These are phyloP conservation scores for Trichoderma sp. DNA, from an alignment of 2,329 filamentous ascomycete species.

Conservation along the genomic window DNA sequence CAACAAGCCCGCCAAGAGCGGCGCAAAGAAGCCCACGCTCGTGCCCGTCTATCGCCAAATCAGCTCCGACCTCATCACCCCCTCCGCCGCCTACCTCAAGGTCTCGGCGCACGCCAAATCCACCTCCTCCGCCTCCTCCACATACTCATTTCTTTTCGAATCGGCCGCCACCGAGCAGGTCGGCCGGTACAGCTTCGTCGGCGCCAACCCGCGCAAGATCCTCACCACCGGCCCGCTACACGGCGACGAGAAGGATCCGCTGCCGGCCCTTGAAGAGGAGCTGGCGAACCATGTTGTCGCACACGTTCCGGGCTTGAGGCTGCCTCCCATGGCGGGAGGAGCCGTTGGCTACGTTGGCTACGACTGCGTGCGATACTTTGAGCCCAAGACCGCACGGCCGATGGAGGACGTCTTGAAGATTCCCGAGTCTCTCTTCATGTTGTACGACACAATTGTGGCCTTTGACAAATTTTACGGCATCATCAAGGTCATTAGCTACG, in stretches of 20 bases:
- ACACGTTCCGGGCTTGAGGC: slow-evolving; percentile 73
- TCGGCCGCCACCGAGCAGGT: slow-evolving; percentile 92
- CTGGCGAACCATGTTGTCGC: slow-evolving; percentile 76
- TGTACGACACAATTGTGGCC: slow-evolving; percentile 90
- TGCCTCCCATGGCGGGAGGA: slow-evolving; percentile 86
- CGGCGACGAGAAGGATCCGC: slow-evolving; percentile 78
- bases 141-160: slow-evolving; percentile 92
- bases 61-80: slow-evolving; percentile 88
- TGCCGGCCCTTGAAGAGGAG: slow-evolving; percentile 79
- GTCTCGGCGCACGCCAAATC: slow-evolving; percentile 65
- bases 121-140: slow-evolving; percentile 48
- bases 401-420: slow-evolving; percentile 86
- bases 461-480: slow-evolving; percentile 94
- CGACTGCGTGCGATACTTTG: slow-evolving; percentile 96
- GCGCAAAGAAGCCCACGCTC: slow-evolving; percentile 58
- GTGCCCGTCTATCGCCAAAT: slow-evolving; percentile 82
- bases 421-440: slow-evolving; percentile 94
- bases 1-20: slow-evolving; percentile 34
- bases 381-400: slow-evolving; percentile 88
- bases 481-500: slow-evolving; percentile 90
- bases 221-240: slow-evolving; percentile 85
- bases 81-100: slow-evolving; percentile 93
- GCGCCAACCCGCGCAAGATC: slow-evolving; percentile 75
- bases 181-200: slow-evolving; percentile 93
- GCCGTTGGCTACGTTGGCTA: slow-evolving; percentile 97